Base-by-base conservation (phyloP, 176 grass and related monocot genomes). In the Aegilops speltoides region DNA sequence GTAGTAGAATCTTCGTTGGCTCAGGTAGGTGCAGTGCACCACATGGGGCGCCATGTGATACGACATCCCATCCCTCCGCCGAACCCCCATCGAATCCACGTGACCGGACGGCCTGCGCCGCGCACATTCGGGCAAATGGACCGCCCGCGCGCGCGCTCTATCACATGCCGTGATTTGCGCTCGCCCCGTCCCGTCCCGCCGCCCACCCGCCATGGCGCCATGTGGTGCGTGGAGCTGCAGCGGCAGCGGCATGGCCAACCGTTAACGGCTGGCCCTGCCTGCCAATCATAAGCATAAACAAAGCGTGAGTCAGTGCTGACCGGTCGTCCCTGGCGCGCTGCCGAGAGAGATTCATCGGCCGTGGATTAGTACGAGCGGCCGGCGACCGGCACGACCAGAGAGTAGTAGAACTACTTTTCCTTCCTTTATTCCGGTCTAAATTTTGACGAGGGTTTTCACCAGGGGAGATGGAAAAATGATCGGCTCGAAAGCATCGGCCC, bases 191-290 rank as follows among this genome's bases (percentile, higher is more conserved):
- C 12, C 41, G 41, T 3, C 13, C 13, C 43, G 43, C 43, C 43
- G 45, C 13, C 73, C 26, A 1, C 50, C 23, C 69, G 75, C 78
- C 83, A 72, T 90, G 83, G 17, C 69, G 75, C 78, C 83, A 72
- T 90, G 83, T 68, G 65, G 79, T 78, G 83, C 26, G 83, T 78
- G 88, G 83, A 71, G 83, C 23, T 37, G 72, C 88, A 10, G n/a
- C 31, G 11, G 40, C 41, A 48, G 13, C 14, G 1, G 73, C 43
- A 67, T 5, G 20, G 48, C 89, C 80, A 70, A 84, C 89, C 80
- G 75, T 84, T 75, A 90, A 77, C 84, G 73, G 65, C 74, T 78
- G 61, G 7, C 60, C 6, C 9, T 34, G 57, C 8, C 52, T 14
- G 19, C 28, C 10, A 50, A 31, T 45, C 82, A 15, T 52, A 17